A percentile compares a stretch with the other conserved stretches of the same genome.
phyloP scores from a whole-genome alignment of 768 basidiomycete genomes.

The Leccinellum albellum region DNA sequence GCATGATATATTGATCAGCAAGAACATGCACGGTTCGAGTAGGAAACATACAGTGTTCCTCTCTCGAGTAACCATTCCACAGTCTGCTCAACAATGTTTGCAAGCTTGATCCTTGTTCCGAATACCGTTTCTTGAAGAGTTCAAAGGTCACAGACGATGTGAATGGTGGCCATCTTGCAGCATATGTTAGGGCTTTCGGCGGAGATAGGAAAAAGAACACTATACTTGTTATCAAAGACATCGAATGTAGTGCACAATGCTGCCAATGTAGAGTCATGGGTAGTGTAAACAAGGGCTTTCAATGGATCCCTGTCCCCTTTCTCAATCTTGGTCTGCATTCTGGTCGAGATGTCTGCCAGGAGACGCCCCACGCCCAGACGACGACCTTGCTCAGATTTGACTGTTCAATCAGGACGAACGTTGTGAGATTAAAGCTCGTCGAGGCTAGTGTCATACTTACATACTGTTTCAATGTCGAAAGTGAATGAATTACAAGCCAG shows the following conservation, averaged over 20 bases:
- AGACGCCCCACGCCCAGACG: conserved; percentile 76
- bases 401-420: conserved; percentile 33
- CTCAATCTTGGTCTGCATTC: conserved; percentile 57
- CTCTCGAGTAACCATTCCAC: conserved; percentile 24
- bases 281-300: conserved; percentile 65
- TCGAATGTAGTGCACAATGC: conserved; percentile 62
- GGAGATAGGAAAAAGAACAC: background rate
- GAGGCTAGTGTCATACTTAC: conserved; percentile 9
- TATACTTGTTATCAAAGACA: conserved; percentile 66
- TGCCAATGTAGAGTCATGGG: conserved; percentile 71
- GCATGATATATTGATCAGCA: background rate
- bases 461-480: conserved; percentile 16
- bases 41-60: conserved; percentile 43
- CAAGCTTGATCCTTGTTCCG: conserved; percentile 18
- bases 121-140: conserved; percentile 48
- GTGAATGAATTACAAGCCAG: background rate
- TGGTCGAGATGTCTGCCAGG: conserved; percentile 57
- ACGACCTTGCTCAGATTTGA: conserved; percentile 71
- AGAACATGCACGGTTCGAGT: background rate
- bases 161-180: conserved; percentile 64
- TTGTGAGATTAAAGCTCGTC: background rate
- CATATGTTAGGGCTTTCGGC: conserved; percentile 16
- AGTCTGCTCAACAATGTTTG: conserved; percentile 44
- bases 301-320: conserved; percentile 44
- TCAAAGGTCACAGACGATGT: conserved; percentile 73